Conservation (phyloP, 768 basidiomycete genomes). For the Polyporus arcularius region DNA sequence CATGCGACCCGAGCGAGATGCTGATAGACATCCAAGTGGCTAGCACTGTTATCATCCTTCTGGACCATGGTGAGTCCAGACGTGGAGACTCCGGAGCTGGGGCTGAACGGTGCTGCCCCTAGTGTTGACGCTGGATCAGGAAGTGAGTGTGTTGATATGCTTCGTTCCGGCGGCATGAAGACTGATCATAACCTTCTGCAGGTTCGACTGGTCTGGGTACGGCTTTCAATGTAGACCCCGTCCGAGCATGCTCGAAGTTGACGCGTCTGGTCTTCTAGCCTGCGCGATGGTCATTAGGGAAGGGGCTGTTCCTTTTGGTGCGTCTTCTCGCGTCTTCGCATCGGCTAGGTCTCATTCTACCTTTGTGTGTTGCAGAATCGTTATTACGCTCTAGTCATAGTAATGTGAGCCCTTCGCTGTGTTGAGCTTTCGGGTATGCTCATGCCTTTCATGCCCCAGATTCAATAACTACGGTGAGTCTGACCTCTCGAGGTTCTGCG, state of each 20-base stretch:
- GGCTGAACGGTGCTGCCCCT: neutral
- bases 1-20: neutral
- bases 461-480: slow-evolving; percentile 56
- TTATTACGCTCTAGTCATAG: slow-evolving; percentile 53
- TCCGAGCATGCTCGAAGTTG: neutral
- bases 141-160: slow-evolving; percentile 37
- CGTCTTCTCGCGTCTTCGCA: slow-evolving; percentile 18
- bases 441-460: slow-evolving; percentile 28
- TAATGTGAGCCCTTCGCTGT: slow-evolving; percentile 43
- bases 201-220: slow-evolving; percentile 59
- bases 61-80: slow-evolving; percentile 49
- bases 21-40: slow-evolving; percentile 41
- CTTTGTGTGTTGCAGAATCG: slow-evolving; percentile 46
- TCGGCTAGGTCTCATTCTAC: neutral
- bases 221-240: neutral
- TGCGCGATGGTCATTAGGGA: slow-evolving; percentile 58
- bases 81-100: neutral
- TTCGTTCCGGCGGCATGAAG: neutral
- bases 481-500: neutral
- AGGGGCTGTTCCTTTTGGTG: slow-evolving; percentile 55
- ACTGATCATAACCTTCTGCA: slow-evolving; percentile 19
- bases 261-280: slow-evolving; percentile 33
- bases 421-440: neutral
- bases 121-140: slow-evolving; percentile 56
- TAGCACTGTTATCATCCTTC: slow-evolving; percentile 52